phyloP scores from a whole-genome alignment of 345 rosid genomes.

The Trapa incisa region DNA sequence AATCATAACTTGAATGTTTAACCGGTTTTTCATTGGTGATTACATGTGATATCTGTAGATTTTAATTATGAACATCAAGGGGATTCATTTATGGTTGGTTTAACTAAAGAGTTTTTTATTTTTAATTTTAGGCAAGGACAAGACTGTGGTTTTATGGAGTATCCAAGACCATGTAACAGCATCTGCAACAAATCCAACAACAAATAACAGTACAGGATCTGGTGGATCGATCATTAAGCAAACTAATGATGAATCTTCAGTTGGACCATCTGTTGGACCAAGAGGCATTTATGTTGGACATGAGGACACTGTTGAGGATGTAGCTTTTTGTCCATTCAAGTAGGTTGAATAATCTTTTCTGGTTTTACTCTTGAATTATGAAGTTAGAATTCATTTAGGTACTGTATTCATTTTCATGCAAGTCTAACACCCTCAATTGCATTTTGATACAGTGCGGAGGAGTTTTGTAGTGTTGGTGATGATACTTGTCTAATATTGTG shows the following conservation, averaged over 20 bases:
- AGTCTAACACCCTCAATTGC: not conserved
- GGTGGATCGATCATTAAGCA: constrained; percentile 68
- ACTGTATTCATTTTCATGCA: too few relatives aligned
- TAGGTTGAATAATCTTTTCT: constrained; percentile 18
- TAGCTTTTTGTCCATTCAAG: constrained; percentile 91
- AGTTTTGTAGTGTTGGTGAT: constrained; percentile 97
- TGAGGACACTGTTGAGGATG: constrained; percentile 97
- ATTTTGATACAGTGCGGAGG: constrained; percentile 55
- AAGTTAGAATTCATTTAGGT: too few relatives aligned
- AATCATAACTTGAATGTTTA: not conserved
- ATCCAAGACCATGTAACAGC: constrained; percentile 91
- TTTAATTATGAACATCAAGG: not conserved
- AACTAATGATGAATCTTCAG: constrained; percentile 43
- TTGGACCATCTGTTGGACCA: constrained; percentile 76
- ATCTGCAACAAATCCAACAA: constrained; percentile 47
- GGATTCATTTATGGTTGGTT: not conserved
- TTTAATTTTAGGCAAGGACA: constrained; percentile 77
- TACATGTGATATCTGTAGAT: not conserved
- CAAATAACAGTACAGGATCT: constrained; percentile 52
- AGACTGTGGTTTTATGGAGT: constrained; percentile 89
- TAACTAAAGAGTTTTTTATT: not conserved
- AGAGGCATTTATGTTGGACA: constrained; percentile 89
- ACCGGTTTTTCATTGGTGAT: not conserved
- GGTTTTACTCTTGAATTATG: too few relatives aligned
- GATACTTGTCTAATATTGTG: constrained; percentile 98